Conservation (phyloP, 1,139 yeast genomes). For the Kodamaea anthophila region DNA sequence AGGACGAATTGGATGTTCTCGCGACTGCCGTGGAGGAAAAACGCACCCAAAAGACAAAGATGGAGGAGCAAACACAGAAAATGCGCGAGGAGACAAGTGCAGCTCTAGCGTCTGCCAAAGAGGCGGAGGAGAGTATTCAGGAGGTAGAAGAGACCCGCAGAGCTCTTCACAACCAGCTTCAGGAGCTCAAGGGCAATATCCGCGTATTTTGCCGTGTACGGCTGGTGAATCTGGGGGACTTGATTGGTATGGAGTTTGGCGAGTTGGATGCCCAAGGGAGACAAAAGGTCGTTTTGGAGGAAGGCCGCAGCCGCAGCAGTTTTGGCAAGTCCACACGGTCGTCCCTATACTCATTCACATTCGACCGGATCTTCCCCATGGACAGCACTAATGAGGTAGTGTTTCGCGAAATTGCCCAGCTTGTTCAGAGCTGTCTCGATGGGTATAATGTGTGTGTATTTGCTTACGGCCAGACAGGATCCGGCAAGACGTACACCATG, state of each 20-base stretch:
- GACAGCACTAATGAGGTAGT: slow-evolving; percentile 51
- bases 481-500: slow-evolving; percentile 95
- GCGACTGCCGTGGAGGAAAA: slow-evolving; percentile 10
- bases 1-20: slow-evolving; percentile 17
- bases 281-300: too few relatives aligned
- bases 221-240: slow-evolving; percentile 51
- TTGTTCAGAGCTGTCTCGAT: slow-evolving; percentile 84
- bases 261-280: too few relatives aligned
- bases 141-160: slow-evolving; percentile 42
- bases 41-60: slow-evolving; percentile 6
- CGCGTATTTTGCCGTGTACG: slow-evolving; percentile 85
- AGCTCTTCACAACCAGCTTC: slow-evolving; percentile 66
- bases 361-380: slow-evolving; percentile 73
- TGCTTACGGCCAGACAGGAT: slow-evolving; percentile 97
- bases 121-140: slow-evolving; percentile 20
- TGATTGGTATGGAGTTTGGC: too few relatives aligned
- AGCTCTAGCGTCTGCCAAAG: too few relatives aligned
- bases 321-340: background rate
- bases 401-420: slow-evolving; percentile 79
- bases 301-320: background rate
- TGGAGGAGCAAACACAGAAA: slow-evolving; percentile 6
- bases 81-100: slow-evolving; percentile 10
- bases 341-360: slow-evolving; percentile 44
- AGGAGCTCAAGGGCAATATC: slow-evolving; percentile 87
- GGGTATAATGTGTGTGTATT: slow-evolving; percentile 91